phyloP scores from a whole-genome alignment of 2,329 filamentous ascomycete genomes.

The Phoma sp. region DNA sequence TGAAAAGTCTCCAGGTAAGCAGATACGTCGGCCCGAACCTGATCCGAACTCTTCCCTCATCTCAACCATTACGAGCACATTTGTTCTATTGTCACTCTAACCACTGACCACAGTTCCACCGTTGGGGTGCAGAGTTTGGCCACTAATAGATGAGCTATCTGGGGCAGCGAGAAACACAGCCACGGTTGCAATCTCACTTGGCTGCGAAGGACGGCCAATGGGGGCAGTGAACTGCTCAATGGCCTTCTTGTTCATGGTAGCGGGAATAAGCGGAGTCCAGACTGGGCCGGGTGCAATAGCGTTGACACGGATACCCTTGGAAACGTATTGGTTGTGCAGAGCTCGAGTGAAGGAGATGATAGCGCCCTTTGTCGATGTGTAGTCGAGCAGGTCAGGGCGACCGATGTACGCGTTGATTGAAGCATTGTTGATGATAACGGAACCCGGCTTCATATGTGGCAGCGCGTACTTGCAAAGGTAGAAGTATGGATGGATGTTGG shows the following conservation, averaged over 20 bases:
- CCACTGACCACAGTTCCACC: constrained; percentile 45
- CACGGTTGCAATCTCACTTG: constrained; percentile 80
- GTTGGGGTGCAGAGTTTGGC: constrained; percentile 72
- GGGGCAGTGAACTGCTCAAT: constrained; percentile 75
- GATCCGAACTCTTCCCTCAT: no score
- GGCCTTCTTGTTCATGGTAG: constrained; percentile 58
- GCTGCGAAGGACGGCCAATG: constrained; percentile 79
- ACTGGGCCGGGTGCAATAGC: constrained; percentile 74
- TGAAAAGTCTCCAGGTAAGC: no score
- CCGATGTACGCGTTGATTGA: constrained; percentile 85
- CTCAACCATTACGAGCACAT: no score
- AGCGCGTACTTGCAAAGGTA: constrained; percentile 79
- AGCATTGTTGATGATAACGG: constrained; percentile 83
- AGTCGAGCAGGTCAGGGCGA: constrained; percentile 79
- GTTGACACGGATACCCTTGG: constrained; percentile 77
- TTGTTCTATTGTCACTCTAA: constrained; percentile 5
- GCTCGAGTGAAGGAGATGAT: constrained; percentile 80
- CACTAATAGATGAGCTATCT: constrained; percentile 76
- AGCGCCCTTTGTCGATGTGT: constrained; percentile 79
- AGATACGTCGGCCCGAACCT: no score
- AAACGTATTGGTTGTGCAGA: constrained; percentile 75
- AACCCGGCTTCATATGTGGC: constrained; percentile 74
- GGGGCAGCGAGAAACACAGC: constrained; percentile 79
- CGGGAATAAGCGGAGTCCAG: constrained; percentile 52
- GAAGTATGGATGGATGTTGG: constrained; percentile 83